These are phyloP conservation scores for Termitomyces sp. DNA, from an alignment of 768 basidiomycete genomes.

Conservation along the genomic window DNA sequence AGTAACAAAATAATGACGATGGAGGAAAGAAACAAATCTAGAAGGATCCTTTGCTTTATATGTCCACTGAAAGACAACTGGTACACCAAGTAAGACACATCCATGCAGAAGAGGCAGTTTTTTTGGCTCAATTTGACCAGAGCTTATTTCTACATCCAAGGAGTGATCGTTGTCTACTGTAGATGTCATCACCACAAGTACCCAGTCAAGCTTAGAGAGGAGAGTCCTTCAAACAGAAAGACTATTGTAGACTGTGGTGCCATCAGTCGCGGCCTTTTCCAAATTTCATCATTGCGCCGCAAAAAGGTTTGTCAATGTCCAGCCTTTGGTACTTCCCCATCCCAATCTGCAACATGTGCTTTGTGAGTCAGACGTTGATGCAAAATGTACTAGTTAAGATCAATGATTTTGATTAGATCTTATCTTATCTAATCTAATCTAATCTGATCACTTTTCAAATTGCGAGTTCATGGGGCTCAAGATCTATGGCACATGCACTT, in stretches of 20 bases:
- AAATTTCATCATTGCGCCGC: neutral
- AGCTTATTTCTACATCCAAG: neutral
- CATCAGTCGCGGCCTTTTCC: neutral
- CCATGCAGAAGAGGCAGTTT: neutral
- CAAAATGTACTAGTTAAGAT: no score
- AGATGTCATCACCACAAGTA: neutral
- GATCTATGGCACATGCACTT: no score
- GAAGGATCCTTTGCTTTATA: neutral
- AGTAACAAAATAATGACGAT: neutral
- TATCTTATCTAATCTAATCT: no score
- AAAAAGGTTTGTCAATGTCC: neutral
- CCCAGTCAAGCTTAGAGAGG: neutral
- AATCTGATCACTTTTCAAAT: no score
- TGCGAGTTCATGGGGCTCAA: no score
- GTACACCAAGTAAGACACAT: neutral
- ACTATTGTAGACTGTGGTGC: neutral
- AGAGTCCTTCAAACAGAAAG: neutral
- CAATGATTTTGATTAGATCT: no score
- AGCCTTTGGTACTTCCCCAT: no score
- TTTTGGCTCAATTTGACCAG: neutral
- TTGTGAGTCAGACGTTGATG: no score
- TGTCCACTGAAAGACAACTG: neutral
- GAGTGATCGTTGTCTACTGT: neutral
- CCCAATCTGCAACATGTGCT: no score
- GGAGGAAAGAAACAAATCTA: neutral